Base-by-base conservation (phyloP, 2,329 filamentous ascomycete species). In the Dothideomycetes sp. region DNA sequence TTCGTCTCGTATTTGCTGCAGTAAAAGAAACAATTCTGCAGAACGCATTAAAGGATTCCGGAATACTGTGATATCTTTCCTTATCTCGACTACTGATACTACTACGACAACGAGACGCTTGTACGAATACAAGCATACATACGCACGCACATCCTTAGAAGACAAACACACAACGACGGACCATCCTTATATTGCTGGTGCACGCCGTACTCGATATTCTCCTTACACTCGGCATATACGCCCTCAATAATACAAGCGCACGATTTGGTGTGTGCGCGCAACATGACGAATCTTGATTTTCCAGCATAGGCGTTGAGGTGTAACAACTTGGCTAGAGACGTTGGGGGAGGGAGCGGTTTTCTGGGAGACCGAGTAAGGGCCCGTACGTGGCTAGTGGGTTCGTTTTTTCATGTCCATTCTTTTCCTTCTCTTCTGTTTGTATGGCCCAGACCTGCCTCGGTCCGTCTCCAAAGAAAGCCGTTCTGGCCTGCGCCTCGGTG, bases 11-110 rank as follows among this genome's bases (percentile, higher is more conserved):
- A 33, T 98, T 98, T 64, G 91, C 89, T 23, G 91, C 91, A 7
- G 91, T 98, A 46, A 98, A 98, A 63, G 91, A 98, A 67, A 98
- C 91, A 23, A 98, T 98, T 56, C 69, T 98, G 52, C 94, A 96
- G 64, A 98, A 98, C 61, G 91, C 91, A 33, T 75, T 98, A 52
- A 95, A 94, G 67, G 91, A 98, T 63, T 96, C 91, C 16, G 91
- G 91, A 52, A 96, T 98, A 62, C 77, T 98, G 53, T 71, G 51
- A 53, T 15, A 12, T 5, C n/a, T n/a, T n/a, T n/a, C n/a, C n/a
- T n/a, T n/a, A n/a, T n/a, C n/a, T n/a, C n/a, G n/a, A n/a, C n/a
- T n/a, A n/a, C n/a, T n/a, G n/a, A n/a, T n/a, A n/a, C n/a, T n/a
- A n/a, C n/a, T n/a, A n/a, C n/a, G n/a, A n/a, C n/a, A n/a, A n/a